Evolutionary conservation across 148 eudicot species (phyloP).

Genomic region (Silene uniflora): DNA sequence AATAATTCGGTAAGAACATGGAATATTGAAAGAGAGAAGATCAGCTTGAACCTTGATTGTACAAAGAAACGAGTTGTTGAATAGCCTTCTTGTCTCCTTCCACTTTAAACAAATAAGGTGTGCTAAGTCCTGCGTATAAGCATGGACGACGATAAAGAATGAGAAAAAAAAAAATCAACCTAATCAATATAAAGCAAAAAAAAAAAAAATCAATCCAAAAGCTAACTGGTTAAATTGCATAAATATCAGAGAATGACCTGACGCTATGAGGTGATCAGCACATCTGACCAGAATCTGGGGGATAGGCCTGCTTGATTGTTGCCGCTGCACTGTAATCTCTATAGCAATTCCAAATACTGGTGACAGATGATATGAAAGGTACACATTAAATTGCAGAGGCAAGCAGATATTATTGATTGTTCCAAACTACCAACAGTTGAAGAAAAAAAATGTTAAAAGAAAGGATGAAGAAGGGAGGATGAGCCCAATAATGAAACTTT

Average conservation of each 20-base stretch:
- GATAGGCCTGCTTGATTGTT: constrained; percentile 65
- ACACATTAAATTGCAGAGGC: background rate
- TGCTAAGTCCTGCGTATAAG: constrained; percentile 51
- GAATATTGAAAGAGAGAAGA: constrained; percentile 6
- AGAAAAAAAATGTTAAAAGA: background rate
- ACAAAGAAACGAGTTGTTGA: constrained; percentile 72
- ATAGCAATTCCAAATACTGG: constrained; percentile 88
- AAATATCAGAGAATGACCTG: constrained; percentile 44
- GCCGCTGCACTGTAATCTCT: constrained; percentile 73
- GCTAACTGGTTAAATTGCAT: background rate
- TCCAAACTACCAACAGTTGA: background rate
- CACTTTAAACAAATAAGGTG: constrained; percentile 71
- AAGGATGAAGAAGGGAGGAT: background rate
- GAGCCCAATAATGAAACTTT: background rate
- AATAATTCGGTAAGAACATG: constrained; percentile 1
- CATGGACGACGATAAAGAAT: constrained; percentile 1
- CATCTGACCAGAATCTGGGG: constrained; percentile 75
- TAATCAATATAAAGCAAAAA: background rate
- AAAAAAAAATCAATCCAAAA: constrained; percentile 2
- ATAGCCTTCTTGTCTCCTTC: constrained; percentile 80
- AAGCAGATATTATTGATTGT: background rate
- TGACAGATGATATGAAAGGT: background rate
- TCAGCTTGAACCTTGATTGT: constrained; percentile 64
- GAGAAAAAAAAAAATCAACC: background rate
- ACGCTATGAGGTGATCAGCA: constrained; percentile 84